These are phyloP conservation scores for Dioscorea cayenensis DNA, from an alignment of 116 monocot species.

Conservation along the genomic window DNA sequence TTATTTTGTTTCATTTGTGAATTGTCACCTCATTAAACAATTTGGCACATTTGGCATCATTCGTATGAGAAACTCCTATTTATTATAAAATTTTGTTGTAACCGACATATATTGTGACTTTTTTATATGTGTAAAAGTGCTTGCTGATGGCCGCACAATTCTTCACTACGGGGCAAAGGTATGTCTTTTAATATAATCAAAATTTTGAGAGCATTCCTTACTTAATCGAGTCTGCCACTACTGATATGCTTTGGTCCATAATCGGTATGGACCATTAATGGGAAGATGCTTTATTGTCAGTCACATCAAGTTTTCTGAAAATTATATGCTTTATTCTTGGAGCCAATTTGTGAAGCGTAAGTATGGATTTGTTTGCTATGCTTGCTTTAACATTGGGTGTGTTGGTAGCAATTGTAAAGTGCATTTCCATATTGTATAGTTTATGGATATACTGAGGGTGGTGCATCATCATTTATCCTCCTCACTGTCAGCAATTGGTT, in stretches of 20 bases:
- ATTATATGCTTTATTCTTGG: conserved; percentile 83
- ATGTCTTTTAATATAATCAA: conserved; percentile 9
- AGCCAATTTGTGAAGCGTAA: conserved; percentile 98
- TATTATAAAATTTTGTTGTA: no score
- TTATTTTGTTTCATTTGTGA: no score
- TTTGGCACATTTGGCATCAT: no score
- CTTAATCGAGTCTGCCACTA: background rate
- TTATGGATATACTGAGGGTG: no score
- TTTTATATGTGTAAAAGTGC: no score
- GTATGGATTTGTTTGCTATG: conserved; percentile 5
- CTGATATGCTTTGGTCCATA: background rate
- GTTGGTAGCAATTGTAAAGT: no score
- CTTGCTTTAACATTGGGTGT: background rate
- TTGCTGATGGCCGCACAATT: conserved; percentile 50
- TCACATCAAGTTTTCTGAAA: conserved; percentile 92
- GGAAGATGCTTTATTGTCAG: conserved; percentile 98
- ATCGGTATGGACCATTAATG: conserved; percentile 84
- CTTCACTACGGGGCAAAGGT: conserved; percentile 97
- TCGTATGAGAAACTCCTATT: no score
- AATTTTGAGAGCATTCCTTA: background rate
- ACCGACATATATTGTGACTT: no score
- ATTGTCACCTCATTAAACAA: no score
- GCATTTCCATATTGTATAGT: no score
- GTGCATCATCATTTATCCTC: no score
- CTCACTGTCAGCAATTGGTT: no score